Evolutionary conservation across 2,329 filamentous ascomycete genomes (phyloP).

Genomic region (Proliferodiscus dingleyae): DNA sequence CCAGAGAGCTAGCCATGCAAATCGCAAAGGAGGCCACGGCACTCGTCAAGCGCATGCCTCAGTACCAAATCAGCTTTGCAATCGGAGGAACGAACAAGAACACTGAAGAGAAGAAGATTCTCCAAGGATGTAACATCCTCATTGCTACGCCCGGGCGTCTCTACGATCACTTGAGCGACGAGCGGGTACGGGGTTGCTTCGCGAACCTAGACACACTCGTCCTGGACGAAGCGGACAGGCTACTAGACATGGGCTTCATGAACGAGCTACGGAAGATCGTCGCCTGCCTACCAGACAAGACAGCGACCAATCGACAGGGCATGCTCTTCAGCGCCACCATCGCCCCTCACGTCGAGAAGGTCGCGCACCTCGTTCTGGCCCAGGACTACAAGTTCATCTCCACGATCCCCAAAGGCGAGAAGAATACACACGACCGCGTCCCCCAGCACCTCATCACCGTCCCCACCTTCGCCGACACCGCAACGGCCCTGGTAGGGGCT

Average conservation of each 20-base stretch:
- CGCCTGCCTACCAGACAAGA: constrained; percentile 55
- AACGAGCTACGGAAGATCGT: constrained; percentile 60
- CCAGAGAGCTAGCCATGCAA: constrained; percentile 75
- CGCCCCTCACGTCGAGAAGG: constrained; percentile 71
- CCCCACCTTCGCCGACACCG: constrained; percentile 66
- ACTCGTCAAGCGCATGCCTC: constrained; percentile 26
- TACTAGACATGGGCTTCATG: constrained; percentile 90
- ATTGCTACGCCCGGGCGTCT: constrained; percentile 88
- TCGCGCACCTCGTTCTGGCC: constrained; percentile 76
- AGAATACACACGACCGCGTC: constrained; percentile 77
- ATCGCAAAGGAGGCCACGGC: constrained; percentile 70
- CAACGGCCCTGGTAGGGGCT: constrained; percentile 75
- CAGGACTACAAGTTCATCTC: constrained; percentile 82
- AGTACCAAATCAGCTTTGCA: constrained; percentile 61
- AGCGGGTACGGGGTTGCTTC: constrained; percentile 32
- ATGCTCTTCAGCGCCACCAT: constrained; percentile 95
- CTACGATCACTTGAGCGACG: constrained; percentile 65
- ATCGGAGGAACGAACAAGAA: constrained; percentile 86
- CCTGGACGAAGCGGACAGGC: constrained; percentile 94
- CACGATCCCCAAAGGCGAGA: constrained; percentile 77
- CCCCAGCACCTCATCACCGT: constrained; percentile 72
- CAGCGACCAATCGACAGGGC: constrained; percentile 71
- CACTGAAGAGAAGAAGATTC: constrained; percentile 61
- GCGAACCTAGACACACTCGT: constrained; percentile 81
- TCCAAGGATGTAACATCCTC: constrained; percentile 78